Base-by-base conservation (phyloP, 164 flowering plant species). In the Paratinospora sagittata region DNA sequence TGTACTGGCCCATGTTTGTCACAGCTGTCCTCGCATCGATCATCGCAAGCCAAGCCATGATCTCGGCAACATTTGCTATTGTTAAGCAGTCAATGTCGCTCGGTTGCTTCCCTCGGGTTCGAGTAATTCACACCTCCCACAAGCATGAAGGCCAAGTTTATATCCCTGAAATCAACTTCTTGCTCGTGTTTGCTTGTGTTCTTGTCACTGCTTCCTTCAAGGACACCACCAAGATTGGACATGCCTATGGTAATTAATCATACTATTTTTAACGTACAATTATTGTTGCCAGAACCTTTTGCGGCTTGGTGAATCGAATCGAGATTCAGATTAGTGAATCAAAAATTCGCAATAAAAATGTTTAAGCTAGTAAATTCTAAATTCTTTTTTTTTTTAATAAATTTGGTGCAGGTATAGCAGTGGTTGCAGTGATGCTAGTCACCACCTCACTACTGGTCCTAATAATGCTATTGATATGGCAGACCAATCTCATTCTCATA, bases 121-220 rank as follows among this genome's bases (percentile, higher is more conserved):
- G 73, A 73, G 62, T 76, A 27, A 26, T 76, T 45, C 79, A 76
- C 69, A 72, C 79, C 39, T 76, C 79, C 0, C 67, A 69, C 62
- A 68, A 57, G 61, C 76, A 76, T 73, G 79, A 76, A 69, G 79
- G 79, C 37, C 79, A 77, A 55, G 76, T 76, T 13, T 72, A 76
- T 19, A 73, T 77, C 26, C 80, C 80, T n/a, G 80, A 77, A 70
- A 71, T 74, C 47, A 77, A 77, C 33, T 77, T 66, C 69, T 34
- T 77, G 34, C 77, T 77, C 8, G 74, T 77, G 80, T 67, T 74
- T 1, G 80, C 80, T 0, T 77, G 77, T 49, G 68, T 71, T 10
- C 21, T 70, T 34, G 80, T 74, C 45, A 70, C 76, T 11, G 65
- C 69, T 0, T 37, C 69, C 9, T 77, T 77, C 72, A 77, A 71